phyloP scores from a whole-genome alignment of 768 basidiomycete genomes.

The Tubosaeta brunneosetosa region DNA sequence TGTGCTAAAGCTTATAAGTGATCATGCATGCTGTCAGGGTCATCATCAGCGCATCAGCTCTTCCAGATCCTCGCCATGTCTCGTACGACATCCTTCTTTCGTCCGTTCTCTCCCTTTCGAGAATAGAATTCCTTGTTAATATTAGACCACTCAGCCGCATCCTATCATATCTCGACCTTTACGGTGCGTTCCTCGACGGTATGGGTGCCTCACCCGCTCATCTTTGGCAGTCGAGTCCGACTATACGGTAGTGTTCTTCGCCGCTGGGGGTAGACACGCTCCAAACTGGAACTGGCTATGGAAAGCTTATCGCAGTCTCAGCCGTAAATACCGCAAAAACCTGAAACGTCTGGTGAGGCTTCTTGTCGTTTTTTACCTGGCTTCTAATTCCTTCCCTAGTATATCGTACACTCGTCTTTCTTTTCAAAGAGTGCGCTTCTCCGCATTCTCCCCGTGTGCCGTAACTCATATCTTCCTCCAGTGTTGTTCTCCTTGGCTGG shows the following conservation, averaged over 20 bases:
- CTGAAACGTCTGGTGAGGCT: slow-evolving; percentile 69
- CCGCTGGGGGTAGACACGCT: slow-evolving; percentile 67
- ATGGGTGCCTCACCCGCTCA: background rate
- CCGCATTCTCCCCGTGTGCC: background rate
- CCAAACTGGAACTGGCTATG: slow-evolving; percentile 90
- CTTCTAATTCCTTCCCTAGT: slow-evolving; percentile 40
- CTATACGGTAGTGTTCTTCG: slow-evolving; percentile 84
- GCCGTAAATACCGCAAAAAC: slow-evolving; percentile 83
- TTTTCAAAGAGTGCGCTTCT: slow-evolving; percentile 69
- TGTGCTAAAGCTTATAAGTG: background rate
- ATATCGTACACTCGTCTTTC: slow-evolving; percentile 83
- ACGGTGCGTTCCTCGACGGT: slow-evolving; percentile 45
- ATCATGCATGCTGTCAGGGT: slow-evolving; percentile 49
- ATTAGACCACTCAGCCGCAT: slow-evolving; percentile 50
- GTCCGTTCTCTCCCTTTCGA: slow-evolving; percentile 40
- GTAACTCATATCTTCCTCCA: slow-evolving; percentile 27
- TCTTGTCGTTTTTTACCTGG: background rate
- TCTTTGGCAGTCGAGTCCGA: slow-evolving; percentile 71
- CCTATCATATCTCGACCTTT: slow-evolving; percentile 73
- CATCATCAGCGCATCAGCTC: slow-evolving; percentile 73
- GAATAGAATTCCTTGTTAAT: background rate
- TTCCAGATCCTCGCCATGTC: slow-evolving; percentile 74
- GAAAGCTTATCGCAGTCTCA: slow-evolving; percentile 81
- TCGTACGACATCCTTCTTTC: slow-evolving; percentile 72
- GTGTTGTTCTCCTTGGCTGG: slow-evolving; percentile 89